Conservation (phyloP, 129 eudicot species). For the Artemisia annua region DNA sequence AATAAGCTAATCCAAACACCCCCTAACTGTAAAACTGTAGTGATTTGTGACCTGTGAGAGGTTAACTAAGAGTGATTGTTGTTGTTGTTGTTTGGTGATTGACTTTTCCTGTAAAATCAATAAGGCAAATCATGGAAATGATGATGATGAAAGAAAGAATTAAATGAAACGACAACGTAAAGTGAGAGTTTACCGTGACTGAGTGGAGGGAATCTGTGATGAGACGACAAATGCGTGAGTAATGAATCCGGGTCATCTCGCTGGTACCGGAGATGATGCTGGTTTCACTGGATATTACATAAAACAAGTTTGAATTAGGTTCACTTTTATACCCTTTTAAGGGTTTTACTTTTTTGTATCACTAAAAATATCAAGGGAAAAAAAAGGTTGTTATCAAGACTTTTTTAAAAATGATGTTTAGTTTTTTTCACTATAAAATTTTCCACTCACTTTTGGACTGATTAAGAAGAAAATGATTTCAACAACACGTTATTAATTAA, state of each 20-base stretch:
- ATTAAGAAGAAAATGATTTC: too few relatives aligned
- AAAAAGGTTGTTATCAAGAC: too few relatives aligned
- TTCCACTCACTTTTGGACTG: too few relatives aligned
- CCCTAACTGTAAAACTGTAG: conserved; percentile 5
- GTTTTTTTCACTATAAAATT: too few relatives aligned
- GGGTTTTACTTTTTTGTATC: too few relatives aligned
- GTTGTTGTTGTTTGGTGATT: conserved; percentile 37
- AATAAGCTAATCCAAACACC: too few relatives aligned
- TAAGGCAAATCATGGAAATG: neutral
- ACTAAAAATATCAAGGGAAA: too few relatives aligned
- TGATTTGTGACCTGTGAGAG: conserved; percentile 49
- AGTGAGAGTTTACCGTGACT: conserved; percentile 9
- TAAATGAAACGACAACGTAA: neutral
- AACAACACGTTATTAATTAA: too few relatives aligned
- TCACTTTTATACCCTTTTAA: too few relatives aligned
- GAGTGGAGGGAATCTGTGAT: conserved; percentile 24
- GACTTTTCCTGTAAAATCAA: conserved; percentile 27
- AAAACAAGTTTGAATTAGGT: too few relatives aligned
- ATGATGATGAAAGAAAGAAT: neutral
- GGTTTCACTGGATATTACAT: neutral
- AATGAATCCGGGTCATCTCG: conserved; percentile 29
- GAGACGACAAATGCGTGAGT: conserved; percentile 29
- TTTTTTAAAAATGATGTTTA: too few relatives aligned
- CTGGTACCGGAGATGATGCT: conserved; percentile 21
- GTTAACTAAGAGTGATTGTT: conserved; percentile 43